phyloP scores from a whole-genome alignment of 192 early-diverging fungal genomes.

The Coemansia sp. region DNA sequence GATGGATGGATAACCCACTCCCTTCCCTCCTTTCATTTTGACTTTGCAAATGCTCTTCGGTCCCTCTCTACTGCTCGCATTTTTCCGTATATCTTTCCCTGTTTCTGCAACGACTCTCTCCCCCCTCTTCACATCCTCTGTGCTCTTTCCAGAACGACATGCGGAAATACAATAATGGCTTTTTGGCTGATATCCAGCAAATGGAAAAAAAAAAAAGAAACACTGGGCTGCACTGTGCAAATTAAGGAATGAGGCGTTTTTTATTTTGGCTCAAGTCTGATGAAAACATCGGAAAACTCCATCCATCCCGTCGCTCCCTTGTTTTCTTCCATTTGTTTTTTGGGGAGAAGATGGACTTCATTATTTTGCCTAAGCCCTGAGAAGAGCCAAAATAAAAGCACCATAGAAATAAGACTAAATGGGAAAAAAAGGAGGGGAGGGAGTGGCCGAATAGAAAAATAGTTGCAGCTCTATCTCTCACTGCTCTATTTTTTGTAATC shows the following conservation, averaged over 20 bases:
- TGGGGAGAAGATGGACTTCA: neutral
- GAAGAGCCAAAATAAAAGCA: neutral
- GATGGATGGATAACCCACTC: too few species aligned
- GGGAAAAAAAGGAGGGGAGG: neutral
- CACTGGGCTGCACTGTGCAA: too few species aligned
- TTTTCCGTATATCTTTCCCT: neutral
- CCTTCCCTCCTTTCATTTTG: too few species aligned
- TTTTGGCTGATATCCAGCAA: too few species aligned
- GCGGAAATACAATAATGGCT: neutral
- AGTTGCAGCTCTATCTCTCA: neutral
- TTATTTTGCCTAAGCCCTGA: neutral
- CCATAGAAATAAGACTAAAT: too few species aligned
- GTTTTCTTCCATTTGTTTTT: conserved; percentile 4
- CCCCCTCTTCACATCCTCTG: neutral
- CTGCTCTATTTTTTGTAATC: too few species aligned
- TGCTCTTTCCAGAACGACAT: neutral
- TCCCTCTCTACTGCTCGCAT: too few species aligned
- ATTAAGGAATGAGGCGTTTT: conserved; percentile 6
- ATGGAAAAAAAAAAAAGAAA: too few species aligned
- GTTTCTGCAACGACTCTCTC: neutral
- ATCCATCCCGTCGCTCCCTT: neutral
- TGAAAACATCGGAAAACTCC: neutral
- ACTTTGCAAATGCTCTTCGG: too few species aligned
- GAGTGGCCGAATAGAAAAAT: neutral
- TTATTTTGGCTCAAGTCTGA: neutral